A percentile compares a stretch with the other conserved stretches of the same genome.
These are phyloP conservation scores for Hysterium pulicare DNA, from an alignment of 2,329 filamentous ascomycete genomes.

Conservation along the genomic window DNA sequence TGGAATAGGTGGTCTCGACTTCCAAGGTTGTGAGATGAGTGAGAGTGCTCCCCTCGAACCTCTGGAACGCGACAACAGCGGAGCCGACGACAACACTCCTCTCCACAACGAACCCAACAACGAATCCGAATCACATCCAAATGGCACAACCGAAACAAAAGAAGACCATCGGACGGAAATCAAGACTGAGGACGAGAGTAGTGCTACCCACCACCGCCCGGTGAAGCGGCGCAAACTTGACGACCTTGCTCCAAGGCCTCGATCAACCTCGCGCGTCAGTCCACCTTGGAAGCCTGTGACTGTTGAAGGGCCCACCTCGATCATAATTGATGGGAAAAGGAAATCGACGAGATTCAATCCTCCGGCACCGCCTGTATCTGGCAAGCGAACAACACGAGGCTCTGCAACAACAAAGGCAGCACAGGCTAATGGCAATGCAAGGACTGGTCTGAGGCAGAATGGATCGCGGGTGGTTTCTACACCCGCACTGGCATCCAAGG, in stretches of 20 bases:
- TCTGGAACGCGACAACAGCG: slow-evolving; percentile 28
- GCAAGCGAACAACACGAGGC: slow-evolving; percentile 28
- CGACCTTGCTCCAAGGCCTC: slow-evolving; percentile 28
- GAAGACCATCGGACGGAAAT: slow-evolving; percentile 19
- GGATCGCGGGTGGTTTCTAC: slow-evolving; percentile 21
- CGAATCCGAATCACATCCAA: slow-evolving; percentile 10
- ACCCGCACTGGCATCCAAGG: slow-evolving; percentile 12
- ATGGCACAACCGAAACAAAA: slow-evolving; percentile 27
- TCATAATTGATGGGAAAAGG: slow-evolving; percentile 61
- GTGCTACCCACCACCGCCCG: slow-evolving; percentile 26
- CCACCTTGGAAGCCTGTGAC: slow-evolving; percentile 90
- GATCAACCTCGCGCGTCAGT: slow-evolving; percentile 45
- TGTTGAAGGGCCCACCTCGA: slow-evolving; percentile 83
- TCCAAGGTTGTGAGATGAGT: slow-evolving; percentile 26
- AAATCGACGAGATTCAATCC: slow-evolving; percentile 59
- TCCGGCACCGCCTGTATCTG: slow-evolving; percentile 48
- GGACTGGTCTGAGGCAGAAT: slow-evolving; percentile 16
- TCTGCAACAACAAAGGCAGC: slow-evolving; percentile 17
- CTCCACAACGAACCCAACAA: slow-evolving; percentile 15
- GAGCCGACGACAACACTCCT: slow-evolving; percentile 16
- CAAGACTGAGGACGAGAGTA: slow-evolving; percentile 20
- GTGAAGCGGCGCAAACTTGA: slow-evolving; percentile 62
- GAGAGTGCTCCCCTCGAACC: slow-evolving; percentile 21
- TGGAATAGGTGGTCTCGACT: slow-evolving; percentile 23
- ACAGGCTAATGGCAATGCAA: slow-evolving; percentile 28